These are phyloP conservation scores for Lecanoromycetidae sp. DNA, from an alignment of 2,329 filamentous ascomycete genomes.

Conservation along the genomic window DNA sequence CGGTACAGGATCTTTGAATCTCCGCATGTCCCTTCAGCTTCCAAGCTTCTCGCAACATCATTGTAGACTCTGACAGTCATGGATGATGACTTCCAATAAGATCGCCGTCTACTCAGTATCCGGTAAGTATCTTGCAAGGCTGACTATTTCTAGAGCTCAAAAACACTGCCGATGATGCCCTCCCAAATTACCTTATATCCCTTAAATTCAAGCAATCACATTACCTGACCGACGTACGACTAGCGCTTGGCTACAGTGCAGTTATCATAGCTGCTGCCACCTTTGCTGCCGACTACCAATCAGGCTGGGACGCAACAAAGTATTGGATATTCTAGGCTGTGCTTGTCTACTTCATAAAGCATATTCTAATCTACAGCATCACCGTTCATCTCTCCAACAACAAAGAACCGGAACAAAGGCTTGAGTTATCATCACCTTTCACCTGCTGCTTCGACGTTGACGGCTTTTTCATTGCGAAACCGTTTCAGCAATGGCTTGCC, in stretches of 20 bases:
- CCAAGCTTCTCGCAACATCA: too few relatives aligned
- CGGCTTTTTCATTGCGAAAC: conserved; percentile 47
- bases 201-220: conserved; percentile 77
- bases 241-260: conserved; percentile 70
- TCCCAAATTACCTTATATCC: conserved; percentile 83
- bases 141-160: conserved; percentile 60
- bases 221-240: conserved; percentile 65
- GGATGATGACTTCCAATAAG: conserved; percentile 35
- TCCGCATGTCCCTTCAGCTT: background rate
- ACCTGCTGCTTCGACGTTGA: conserved; percentile 48
- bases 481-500: conserved; percentile 51
- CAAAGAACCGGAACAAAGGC: conserved; percentile 31
- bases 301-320: conserved; percentile 81
- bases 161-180: conserved; percentile 88
- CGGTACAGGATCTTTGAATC: too few relatives aligned
- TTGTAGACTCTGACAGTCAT: conserved; percentile 10
- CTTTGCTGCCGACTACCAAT: conserved; percentile 83
- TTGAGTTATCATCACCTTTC: conserved; percentile 44
- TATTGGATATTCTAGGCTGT: conserved; percentile 70
- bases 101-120: conserved; percentile 57
- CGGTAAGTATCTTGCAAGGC: conserved; percentile 32
- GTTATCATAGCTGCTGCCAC: conserved; percentile 69
- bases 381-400: conserved; percentile 41
- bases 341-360: conserved; percentile 65
- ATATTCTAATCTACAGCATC: conserved; percentile 69